Evolutionary conservation across 345 rosid genomes (phyloP).

Genomic region (Eucalyptus fibrosa): DNA sequence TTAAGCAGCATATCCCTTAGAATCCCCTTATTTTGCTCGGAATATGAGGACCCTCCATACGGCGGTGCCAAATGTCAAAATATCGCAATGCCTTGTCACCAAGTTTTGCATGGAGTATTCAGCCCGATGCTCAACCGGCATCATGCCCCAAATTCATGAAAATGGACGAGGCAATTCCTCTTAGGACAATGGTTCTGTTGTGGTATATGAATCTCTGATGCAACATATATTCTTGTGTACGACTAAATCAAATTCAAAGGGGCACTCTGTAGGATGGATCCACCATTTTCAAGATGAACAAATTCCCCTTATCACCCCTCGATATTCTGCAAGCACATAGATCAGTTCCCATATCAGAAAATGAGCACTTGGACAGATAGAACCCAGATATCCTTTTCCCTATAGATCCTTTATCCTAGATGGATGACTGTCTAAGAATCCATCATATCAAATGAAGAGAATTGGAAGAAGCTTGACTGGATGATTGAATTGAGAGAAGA

Average conservation of each 20-base stretch:
- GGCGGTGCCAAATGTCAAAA: background rate
- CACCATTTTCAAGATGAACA: constrained; percentile 84
- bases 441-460: background rate
- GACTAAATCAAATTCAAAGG: background rate
- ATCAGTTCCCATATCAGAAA: background rate
- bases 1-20: background rate
- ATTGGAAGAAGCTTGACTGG: background rate
- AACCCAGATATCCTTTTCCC: background rate
- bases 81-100: background rate
- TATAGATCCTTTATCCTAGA: background rate
- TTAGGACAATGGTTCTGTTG: background rate
- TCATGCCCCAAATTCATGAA: background rate
- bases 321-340: constrained; percentile 36
- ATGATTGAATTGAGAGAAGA: background rate
- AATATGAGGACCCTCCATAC: background rate
- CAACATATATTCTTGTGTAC: background rate
- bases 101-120: background rate
- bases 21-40: background rate
- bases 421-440: background rate
- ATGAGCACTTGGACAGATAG: background rate
- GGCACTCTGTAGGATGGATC: constrained; percentile 81
- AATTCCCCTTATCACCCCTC: constrained; percentile 82
- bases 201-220: background rate
- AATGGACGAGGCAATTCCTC: background rate
- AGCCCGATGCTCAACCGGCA: background rate